Conservation (phyloP, 768 basidiomycete species). For the Tricholoma bakamatsutake region DNA sequence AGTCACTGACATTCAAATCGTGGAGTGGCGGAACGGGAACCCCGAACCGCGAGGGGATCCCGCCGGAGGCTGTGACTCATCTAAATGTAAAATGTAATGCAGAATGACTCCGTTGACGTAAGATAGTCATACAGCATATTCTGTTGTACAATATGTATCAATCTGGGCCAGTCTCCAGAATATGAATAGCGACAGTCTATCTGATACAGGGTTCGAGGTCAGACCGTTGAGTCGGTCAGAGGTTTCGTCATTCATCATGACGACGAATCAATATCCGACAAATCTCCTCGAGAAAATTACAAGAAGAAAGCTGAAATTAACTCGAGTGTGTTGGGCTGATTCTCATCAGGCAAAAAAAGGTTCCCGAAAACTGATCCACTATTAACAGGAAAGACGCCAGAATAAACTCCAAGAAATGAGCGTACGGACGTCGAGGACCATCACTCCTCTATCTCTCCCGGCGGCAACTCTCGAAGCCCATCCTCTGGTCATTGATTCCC, state of each 20-base stretch:
- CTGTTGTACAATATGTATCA: too few relatives aligned
- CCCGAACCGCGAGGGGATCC: too few relatives aligned
- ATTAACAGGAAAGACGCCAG: slow-evolving; percentile 26
- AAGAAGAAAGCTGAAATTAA: slow-evolving; percentile 41
- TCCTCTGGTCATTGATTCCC: slow-evolving; percentile 39
- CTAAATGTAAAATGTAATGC: too few relatives aligned
- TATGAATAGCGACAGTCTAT: too few relatives aligned
- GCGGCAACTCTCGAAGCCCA: slow-evolving; percentile 20
- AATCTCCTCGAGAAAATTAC: slow-evolving; percentile 26
- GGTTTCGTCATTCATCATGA: slow-evolving; percentile 22
- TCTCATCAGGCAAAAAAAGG: not conserved
- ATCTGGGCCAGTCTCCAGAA: too few relatives aligned
- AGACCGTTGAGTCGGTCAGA: slow-evolving; percentile 27
- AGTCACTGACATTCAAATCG: too few relatives aligned
- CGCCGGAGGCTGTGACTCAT: too few relatives aligned
- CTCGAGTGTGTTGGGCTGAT: slow-evolving; percentile 25
- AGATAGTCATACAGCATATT: too few relatives aligned
- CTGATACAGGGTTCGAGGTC: too few relatives aligned
- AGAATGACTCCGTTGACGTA: too few relatives aligned
- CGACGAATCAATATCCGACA: slow-evolving; percentile 10
- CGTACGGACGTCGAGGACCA: slow-evolving; percentile 17
- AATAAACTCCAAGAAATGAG: slow-evolving; percentile 15
- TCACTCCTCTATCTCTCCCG: slow-evolving; percentile 32
- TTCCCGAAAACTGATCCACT: not conserved
- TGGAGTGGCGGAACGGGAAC: too few relatives aligned